phyloP scores from a whole-genome alignment of 1,284 basidiomycete genomes.

The Sporisorium exsertum region DNA sequence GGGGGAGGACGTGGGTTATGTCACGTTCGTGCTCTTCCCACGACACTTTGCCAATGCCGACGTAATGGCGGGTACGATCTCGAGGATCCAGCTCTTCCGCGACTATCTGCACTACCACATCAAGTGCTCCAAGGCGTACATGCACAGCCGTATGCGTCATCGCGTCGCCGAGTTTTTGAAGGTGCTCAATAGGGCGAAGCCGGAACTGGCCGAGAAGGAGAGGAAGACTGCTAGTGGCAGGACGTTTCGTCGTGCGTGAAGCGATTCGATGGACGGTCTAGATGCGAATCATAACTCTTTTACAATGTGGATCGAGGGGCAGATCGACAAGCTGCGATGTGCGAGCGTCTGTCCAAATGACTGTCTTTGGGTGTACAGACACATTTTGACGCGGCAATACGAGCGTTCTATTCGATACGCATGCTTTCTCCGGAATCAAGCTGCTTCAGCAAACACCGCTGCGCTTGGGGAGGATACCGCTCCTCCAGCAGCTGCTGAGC shows the following conservation, averaged over 20 bases:
- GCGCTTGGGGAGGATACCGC: neutral
- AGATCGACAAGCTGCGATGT: too few relatives aligned
- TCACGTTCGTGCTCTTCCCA: conserved; percentile 98
- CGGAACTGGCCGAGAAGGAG: conserved; percentile 83
- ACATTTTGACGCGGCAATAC: neutral
- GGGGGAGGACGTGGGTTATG: conserved; percentile 94
- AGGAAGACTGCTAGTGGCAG: conserved; percentile 83
- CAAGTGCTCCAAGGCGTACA: conserved; percentile 99
- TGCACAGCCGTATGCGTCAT: conserved; percentile 97
- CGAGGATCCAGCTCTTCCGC: conserved; percentile 95
- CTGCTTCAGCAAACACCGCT: conserved; percentile 5
- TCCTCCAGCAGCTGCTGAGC: conserved; percentile 5
- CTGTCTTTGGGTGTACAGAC: too few relatives aligned
- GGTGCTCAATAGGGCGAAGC: conserved; percentile 97
- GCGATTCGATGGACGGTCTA: neutral
- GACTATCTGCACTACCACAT: conserved; percentile 99
- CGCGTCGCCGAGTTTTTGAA: conserved; percentile 97
- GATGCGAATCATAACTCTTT: too few relatives aligned
- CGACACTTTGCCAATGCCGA: conserved; percentile 86
- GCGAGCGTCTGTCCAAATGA: too few relatives aligned
- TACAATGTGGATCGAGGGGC: too few relatives aligned
- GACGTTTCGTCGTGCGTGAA: conserved; percentile 60
- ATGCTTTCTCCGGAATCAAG: conserved; percentile 24
- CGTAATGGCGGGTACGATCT: conserved; percentile 86
- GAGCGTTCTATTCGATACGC: conserved; percentile 1